Evolutionary conservation across 768 basidiomycete genomes (phyloP).

Genomic region (Steccherinum ochraceum): DNA sequence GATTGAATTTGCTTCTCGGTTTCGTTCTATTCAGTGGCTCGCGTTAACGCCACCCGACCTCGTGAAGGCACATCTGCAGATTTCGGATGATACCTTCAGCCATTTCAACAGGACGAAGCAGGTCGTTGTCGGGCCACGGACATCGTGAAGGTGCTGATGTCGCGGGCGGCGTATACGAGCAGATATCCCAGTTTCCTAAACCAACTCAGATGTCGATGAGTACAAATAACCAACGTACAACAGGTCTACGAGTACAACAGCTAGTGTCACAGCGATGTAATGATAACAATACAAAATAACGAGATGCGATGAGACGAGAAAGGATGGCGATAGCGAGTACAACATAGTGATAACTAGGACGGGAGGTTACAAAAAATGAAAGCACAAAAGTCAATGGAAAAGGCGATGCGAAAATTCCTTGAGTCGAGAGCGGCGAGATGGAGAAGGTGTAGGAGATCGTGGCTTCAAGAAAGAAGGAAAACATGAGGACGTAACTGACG

Average conservation of each 20-base stretch:
- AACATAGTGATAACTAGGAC: too few species aligned
- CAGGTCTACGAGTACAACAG: too few species aligned
- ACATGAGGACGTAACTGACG: neutral
- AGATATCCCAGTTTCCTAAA: neutral
- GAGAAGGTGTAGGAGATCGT: neutral
- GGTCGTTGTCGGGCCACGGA: conserved; percentile 32
- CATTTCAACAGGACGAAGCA: conserved; percentile 47
- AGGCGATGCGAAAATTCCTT: neutral
- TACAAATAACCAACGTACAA: too few species aligned
- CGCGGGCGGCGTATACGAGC: neutral
- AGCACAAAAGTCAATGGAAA: neutral
- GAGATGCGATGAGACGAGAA: neutral
- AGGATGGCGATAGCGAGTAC: neutral
- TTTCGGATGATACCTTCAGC: conserved; percentile 45
- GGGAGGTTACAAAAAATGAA: too few species aligned
- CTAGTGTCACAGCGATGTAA: neutral
- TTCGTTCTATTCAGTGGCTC: conserved; percentile 42
- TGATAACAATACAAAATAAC: neutral
- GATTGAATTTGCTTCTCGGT: neutral
- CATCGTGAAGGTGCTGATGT: neutral
- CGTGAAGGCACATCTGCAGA: conserved; percentile 54
- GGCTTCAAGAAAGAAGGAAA: neutral
- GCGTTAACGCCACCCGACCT: conserved; percentile 51
- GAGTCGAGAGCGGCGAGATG: neutral
- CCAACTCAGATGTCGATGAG: too few species aligned